These are phyloP conservation scores for Fusarium newnesense DNA, from an alignment of 2,329 filamentous ascomycete species.

Conservation along the genomic window DNA sequence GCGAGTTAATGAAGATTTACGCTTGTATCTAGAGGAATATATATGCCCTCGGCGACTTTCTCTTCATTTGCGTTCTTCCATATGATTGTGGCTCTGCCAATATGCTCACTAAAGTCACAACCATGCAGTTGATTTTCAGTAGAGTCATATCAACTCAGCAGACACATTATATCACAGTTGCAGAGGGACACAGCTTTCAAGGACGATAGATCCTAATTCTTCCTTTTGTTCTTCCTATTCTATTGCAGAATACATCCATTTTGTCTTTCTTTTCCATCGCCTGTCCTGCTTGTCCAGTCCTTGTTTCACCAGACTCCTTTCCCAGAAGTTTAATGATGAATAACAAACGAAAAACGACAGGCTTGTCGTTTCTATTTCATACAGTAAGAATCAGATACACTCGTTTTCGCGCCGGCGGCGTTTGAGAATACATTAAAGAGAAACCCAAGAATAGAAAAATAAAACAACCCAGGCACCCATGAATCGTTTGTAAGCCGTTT, in stretches of 20 bases:
- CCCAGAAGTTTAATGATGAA: constrained; percentile 24
- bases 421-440: constrained; percentile 27
- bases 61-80: not conserved
- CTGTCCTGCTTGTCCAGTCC: constrained; percentile 8
- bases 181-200: not conserved
- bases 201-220: constrained; percentile 31
- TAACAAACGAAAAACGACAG: constrained; percentile 6
- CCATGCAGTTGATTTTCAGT: not conserved
- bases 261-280: constrained; percentile 32
- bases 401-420: constrained; percentile 7
- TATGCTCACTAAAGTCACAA: not conserved
- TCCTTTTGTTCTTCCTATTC: constrained; percentile 33
- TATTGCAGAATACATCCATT: constrained; percentile 32
- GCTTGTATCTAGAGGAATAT: not conserved
- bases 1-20: not conserved
- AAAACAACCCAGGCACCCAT: constrained; percentile 4
- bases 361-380: constrained; percentile 23
- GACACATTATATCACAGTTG: not conserved
- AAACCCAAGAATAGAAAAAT: constrained; percentile 5
- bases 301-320: constrained; percentile 22
- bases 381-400: constrained; percentile 30
- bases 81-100: not conserved
- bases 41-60: not conserved
- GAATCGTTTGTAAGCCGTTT: constrained; percentile 26
- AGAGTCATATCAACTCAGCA: not conserved